Conservation (phyloP, 192 early-diverging fungal species). For the Phlyctochytrium planicorne region DNA sequence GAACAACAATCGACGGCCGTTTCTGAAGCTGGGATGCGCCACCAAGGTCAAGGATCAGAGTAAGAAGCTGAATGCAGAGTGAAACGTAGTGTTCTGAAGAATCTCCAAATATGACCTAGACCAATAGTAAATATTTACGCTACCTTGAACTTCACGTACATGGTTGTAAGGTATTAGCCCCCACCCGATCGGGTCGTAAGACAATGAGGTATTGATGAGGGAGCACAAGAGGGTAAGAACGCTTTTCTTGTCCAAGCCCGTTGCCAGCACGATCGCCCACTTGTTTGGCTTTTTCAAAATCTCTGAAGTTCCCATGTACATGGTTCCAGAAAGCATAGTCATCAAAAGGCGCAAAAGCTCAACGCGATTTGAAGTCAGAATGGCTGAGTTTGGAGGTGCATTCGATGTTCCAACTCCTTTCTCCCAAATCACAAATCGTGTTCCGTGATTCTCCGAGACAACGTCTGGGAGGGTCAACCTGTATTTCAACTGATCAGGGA, state of each 20-base stretch:
- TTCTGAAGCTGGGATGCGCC: not conserved
- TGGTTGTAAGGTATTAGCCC: constrained; percentile 83
- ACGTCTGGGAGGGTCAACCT: constrained; percentile 40
- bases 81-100: constrained; percentile 71
- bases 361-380: constrained; percentile 69
- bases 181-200: constrained; percentile 85
- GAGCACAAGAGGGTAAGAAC: constrained; percentile 81
- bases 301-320: constrained; percentile 67
- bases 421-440: constrained; percentile 51
- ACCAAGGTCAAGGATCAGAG: constrained; percentile 67
- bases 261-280: constrained; percentile 57
- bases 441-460: constrained; percentile 22
- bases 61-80: constrained; percentile 65
- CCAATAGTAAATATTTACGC: not conserved
- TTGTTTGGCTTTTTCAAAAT: constrained; percentile 52
- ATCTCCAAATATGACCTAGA: constrained; percentile 63
- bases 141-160: constrained; percentile 12
- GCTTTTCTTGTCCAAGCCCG: constrained; percentile 64
- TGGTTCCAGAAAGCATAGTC: constrained; percentile 73
- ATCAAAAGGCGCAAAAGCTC: constrained; percentile 79
- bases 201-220: constrained; percentile 77
- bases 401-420: constrained; percentile 39
- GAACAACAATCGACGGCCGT: not conserved
- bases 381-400: constrained; percentile 42
- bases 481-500: too few relatives aligned